Conservation (phyloP, 208 protist species). For the Lotmaria passim region DNA sequence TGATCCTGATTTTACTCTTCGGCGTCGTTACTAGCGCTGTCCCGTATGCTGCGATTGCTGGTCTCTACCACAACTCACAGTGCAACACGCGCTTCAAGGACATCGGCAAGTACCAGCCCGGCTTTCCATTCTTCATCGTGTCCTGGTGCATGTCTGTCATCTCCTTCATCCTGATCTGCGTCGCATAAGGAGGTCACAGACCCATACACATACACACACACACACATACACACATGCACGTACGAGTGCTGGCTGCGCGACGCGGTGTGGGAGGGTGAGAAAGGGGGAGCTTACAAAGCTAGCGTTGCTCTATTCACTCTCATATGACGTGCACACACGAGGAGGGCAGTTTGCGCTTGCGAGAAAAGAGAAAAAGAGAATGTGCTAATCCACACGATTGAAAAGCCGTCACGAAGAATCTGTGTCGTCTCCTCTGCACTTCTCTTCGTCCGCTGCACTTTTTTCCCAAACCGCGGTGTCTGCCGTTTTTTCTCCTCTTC, state of each 20-base stretch:
- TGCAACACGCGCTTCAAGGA: conserved; percentile 30
- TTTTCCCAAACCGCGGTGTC: not conserved
- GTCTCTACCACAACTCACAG: conserved; percentile 44
- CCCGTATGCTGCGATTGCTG: conserved; percentile 28
- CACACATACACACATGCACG: not conserved
- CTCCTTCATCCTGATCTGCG: conserved; percentile 36
- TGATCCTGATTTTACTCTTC: conserved; percentile 35
- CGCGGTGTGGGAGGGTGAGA: not conserved
- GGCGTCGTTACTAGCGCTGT: conserved; percentile 31
- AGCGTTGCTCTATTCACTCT: too few relatives aligned
- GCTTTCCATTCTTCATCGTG: conserved; percentile 43
- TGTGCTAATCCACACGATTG: not conserved
- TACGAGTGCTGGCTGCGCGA: not conserved
- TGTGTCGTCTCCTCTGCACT: not conserved
- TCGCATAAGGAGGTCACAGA: conserved; percentile 17
- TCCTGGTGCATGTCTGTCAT: conserved; percentile 32
- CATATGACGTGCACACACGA: too few relatives aligned
- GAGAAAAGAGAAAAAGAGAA: not conserved
- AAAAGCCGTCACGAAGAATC: not conserved
- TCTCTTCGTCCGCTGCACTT: not conserved
- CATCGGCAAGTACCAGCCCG: conserved; percentile 28
- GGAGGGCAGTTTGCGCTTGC: too few relatives aligned
- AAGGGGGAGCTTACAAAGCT: not conserved
- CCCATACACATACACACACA: too few relatives aligned
- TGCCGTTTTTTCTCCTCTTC: not conserved